phyloP scores from a whole-genome alignment of 164 flowering plant genomes.

The Umbilicus rupestris region DNA sequence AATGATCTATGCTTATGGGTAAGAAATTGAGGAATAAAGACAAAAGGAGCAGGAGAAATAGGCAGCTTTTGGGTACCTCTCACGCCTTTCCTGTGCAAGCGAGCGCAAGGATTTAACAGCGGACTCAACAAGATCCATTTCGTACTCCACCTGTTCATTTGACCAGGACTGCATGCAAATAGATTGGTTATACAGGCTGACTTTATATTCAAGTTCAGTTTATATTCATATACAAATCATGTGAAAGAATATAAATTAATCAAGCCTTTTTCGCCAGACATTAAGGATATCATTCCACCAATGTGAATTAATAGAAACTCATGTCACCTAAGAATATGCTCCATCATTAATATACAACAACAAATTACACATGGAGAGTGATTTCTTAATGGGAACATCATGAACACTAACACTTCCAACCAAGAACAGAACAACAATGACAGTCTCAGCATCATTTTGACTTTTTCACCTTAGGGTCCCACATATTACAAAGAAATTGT shows the following conservation, averaged over 20 bases:
- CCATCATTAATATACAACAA: too few species aligned
- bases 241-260: background rate
- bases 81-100: conserved; percentile 62
- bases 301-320: too few species aligned
- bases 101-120: conserved; percentile 65
- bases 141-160: conserved; percentile 54
- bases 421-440: background rate
- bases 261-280: too few species aligned
- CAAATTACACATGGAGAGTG: too few species aligned
- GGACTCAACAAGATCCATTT: conserved; percentile 70
- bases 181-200: background rate
- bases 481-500: background rate
- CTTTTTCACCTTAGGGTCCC: background rate
- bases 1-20: too few species aligned
- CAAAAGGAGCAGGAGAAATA: background rate
- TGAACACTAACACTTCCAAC: background rate
- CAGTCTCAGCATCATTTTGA: background rate
- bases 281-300: too few species aligned
- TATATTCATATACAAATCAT: background rate
- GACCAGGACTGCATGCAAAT: conserved; percentile 53
- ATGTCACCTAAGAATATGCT: too few species aligned
- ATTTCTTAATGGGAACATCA: too few species aligned
- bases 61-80: conserved; percentile 36
- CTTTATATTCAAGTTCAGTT: background rate
- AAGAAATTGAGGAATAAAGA: too few species aligned